Evolutionary conservation across 208 protist species (phyloP), one percentile per base, ranked within the genome.

Genomic region (Herpetomonas muscarum): DNA sequence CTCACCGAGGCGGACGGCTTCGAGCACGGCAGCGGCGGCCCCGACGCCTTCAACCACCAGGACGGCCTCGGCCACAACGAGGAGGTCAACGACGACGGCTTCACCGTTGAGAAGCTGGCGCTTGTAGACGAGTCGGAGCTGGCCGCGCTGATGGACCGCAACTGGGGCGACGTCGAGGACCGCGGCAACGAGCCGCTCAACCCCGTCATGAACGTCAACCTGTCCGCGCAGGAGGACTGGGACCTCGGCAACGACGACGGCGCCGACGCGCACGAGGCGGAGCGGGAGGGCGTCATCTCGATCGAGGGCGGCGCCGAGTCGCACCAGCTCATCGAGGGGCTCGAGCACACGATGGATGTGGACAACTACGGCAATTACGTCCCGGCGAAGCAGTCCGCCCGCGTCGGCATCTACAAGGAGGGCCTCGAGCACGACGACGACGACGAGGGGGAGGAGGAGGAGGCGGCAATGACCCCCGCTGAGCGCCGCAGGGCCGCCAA

Each of bases 361-460:
- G 85, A 95, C 55, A 91, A 94, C 67, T 90, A 97, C 65, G 81
- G 84, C 26, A 92, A 92, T 64, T 93, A 93, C 71, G 60, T 94
- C 22, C 55, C 54, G 17, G 83, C 70, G 7, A 52, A 85, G 51
- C 83, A 79, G 39, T 92, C 86, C 0, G 74, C 78, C 12, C 78
- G 82, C 9, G 86, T 92, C 34, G 74, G 68, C 31, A 61, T 90
- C 17, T 90, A 76, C 47, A 82, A 95, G 26, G 82, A 79, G n/a
- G 86, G 82, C 15, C 26, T 90, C 26, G 57, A 56, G 34, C 50
- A 77, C 26, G 65, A 65, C 4, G 67, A 71, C n/a, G 74, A 74
- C 17, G 61, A 67, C 30, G 64, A 51, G 19, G 55, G 66, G 15
- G 69, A 46, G 26, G 70, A 64, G 39, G 61, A 24, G 54, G 61